Evolutionary conservation across 2,329 filamentous ascomycete genomes (phyloP).

Genomic region (Botryotinia calthae): DNA sequence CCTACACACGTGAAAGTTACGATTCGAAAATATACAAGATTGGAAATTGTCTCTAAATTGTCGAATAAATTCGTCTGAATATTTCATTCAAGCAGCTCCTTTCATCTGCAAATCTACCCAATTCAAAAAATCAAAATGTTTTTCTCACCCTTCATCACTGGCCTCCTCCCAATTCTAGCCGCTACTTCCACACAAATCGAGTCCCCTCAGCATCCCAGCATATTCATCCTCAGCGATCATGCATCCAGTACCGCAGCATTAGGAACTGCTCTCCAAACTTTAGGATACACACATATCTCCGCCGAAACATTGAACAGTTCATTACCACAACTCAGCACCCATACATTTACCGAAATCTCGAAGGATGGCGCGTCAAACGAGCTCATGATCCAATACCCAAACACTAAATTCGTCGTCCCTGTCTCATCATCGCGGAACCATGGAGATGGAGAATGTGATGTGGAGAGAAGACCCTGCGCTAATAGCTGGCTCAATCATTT

Average conservation of each 20-base stretch:
- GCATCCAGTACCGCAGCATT: neutral
- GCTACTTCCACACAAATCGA: constrained; percentile 16
- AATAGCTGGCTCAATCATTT: constrained; percentile 18
- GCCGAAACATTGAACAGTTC: constrained; percentile 4
- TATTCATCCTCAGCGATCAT: constrained; percentile 16
- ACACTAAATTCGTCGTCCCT: constrained; percentile 13
- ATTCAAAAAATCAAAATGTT: constrained; percentile 7
- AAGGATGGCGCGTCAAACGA: neutral
- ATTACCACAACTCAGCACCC: constrained; percentile 1
- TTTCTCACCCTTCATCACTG: constrained; percentile 17
- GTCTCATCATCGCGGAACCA: neutral
- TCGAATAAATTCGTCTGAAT: neutral
- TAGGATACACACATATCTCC: constrained; percentile 12
- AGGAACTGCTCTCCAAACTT: constrained; percentile 8
- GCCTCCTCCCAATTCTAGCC: constrained; percentile 14
- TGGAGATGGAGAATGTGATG: neutral
- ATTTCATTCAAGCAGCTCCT: neutral
- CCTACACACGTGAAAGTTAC: neutral
- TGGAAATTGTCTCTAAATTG: neutral
- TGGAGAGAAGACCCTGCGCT: constrained; percentile 10
- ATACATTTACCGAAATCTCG: constrained; percentile 7
- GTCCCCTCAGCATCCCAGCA: neutral
- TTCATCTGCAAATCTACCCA: neutral
- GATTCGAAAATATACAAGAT: neutral
- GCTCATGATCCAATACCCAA: constrained; percentile 12